Conservation (phyloP, 2,329 filamentous ascomycete species). For the Neoscytalidium dimidiatum region DNA sequence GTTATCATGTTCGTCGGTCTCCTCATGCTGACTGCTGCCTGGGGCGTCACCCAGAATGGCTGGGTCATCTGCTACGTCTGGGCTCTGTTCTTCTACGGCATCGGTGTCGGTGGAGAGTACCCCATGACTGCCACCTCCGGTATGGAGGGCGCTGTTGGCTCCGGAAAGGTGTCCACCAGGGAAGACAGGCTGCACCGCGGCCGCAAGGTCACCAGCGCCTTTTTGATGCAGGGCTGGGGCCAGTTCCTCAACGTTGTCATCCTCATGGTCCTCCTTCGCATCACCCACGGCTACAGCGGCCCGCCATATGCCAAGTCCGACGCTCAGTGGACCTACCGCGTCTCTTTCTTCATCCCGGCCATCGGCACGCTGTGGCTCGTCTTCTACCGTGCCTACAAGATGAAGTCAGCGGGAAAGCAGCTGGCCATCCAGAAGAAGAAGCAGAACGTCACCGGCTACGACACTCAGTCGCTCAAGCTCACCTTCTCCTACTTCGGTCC, state of each 20-base stretch:
- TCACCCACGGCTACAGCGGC: conserved; percentile 80
- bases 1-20: conserved; percentile 92
- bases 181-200: conserved; percentile 95
- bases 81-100: conserved; percentile 89
- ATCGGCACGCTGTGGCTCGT: conserved; percentile 90
- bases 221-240: conserved; percentile 98
- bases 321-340: conserved; percentile 86
- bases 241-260: conserved; percentile 93
- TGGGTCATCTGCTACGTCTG: conserved; percentile 98
- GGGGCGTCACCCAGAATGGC: conserved; percentile 83
- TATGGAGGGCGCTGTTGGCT: conserved; percentile 86
- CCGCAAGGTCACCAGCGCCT: conserved; percentile 91
- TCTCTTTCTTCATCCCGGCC: conserved; percentile 90
- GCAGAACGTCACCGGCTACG: conserved; percentile 86
- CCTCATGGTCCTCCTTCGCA: conserved; percentile 80
- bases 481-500: conserved; percentile 83
- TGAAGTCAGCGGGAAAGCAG: conserved; percentile 84
- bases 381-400: conserved; percentile 95
- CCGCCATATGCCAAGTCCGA: conserved; percentile 77
- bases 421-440: conserved; percentile 83
- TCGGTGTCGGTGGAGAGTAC: conserved; percentile 80
- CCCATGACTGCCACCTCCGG: conserved; percentile 95
- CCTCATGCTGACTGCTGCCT: conserved; percentile 86
- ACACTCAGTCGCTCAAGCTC: conserved; percentile 76
- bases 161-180: conserved; percentile 83